phyloP scores from a whole-genome alignment of 345 rosid genomes.

The Eucalyptus urophylla region DNA sequence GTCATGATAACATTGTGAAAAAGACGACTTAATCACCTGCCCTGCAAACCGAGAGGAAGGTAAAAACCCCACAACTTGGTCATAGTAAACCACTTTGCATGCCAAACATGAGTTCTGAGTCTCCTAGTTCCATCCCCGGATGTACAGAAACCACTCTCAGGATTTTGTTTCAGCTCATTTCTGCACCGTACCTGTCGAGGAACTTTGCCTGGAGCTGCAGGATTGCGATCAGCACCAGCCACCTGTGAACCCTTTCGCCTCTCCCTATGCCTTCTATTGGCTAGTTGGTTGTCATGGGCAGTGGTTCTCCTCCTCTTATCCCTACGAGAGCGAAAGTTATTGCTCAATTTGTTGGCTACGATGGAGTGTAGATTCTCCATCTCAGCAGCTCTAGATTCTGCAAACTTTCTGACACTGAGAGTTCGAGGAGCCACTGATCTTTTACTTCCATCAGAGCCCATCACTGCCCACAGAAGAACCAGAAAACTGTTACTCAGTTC shows the following conservation, averaged over 20 bases:
- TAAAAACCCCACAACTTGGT: slow-evolving; percentile 75
- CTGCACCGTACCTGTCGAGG: slow-evolving; percentile 46
- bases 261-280: slow-evolving; percentile 34
- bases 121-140: slow-evolving; percentile 87
- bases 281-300: slow-evolving; percentile 33
- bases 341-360: slow-evolving; percentile 33
- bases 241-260: slow-evolving; percentile 15
- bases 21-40: slow-evolving; percentile 30
- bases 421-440: slow-evolving; percentile 32
- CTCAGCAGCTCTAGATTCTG: slow-evolving; percentile 59
- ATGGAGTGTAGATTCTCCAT: slow-evolving; percentile 56
- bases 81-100: slow-evolving; percentile 81
- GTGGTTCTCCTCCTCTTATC: slow-evolving; percentile 85
- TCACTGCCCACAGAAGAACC: not conserved
- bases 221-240: not conserved
- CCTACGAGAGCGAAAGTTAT: slow-evolving; percentile 49
- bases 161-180: slow-evolving; percentile 47
- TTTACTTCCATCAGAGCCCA: slow-evolving; percentile 26
- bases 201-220: slow-evolving; percentile 3
- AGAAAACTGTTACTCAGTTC: not conserved
- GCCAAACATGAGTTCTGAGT: slow-evolving; percentile 91
- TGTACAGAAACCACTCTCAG: slow-evolving; percentile 39
- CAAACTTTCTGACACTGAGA: slow-evolving; percentile 50
- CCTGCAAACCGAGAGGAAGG: slow-evolving; percentile 83
- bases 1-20: not conserved